Base-by-base conservation (phyloP, 73 alveolate genomes). In the Paramecium tetraurelia region DNA sequence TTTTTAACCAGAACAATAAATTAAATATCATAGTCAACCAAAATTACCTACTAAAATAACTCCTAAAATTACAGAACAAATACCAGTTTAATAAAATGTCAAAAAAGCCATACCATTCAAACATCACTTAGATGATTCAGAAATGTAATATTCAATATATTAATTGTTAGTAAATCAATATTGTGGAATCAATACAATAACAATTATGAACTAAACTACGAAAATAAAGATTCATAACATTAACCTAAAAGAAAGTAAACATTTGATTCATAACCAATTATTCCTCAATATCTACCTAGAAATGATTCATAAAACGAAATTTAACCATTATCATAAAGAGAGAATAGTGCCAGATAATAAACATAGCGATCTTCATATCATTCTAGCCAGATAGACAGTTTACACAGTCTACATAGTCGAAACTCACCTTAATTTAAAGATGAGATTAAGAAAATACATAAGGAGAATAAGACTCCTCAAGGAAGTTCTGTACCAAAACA, bases 91-190 rank as follows among this genome's bases (percentile, higher is more conserved):
- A 40, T 35, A 40, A 11, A 44, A 80, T 21, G 41, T 27, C 16
- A 43, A 80, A 43, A 80, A 48, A 80, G 76, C 77, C 18, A 21
- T 48, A 5, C 90, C 90, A 44, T 80, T 80, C 27, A 80, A 80
- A 24, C 90, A 80, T 48, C 90, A 80, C 24, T 48, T 80, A 9
- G 90, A 80, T 80, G 90, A 80, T 80, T 44, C 90, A 4, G 90
- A 80, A 43, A 80, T 80, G 90, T 80, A 80, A 33, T n/a, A 35
- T 31, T 41, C 4, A 3, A 9, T 31, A 44, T 41, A 7, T 1
- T 12, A 10, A 44, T 8, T 8, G 7, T 20, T 20, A 80, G 90
- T 1, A 80, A 80, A 80, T 80, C 90, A 21, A 80, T 80, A 4
- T 63, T 80, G 1, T 80, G 90, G 90, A 77, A 77, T 77, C 7